phyloP scores from a whole-genome alignment of 495 filamentous ascomycete genomes.

The Daldinia caldariorum region DNA sequence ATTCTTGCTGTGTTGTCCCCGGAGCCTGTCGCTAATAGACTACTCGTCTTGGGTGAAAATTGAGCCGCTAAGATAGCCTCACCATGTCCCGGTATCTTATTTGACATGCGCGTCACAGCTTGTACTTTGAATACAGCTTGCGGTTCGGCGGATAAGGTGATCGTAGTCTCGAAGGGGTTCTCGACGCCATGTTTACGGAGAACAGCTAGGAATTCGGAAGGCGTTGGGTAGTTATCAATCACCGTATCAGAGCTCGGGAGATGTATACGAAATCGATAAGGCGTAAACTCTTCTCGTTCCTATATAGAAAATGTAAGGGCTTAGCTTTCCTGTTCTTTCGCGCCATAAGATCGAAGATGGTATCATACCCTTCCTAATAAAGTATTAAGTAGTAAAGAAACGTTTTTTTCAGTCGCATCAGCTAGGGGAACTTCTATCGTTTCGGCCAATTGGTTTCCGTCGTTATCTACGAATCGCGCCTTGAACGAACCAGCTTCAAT shows the following conservation, averaged over 20 bases:
- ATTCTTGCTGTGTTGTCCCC: slow-evolving; percentile 93
- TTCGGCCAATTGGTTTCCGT: slow-evolving; percentile 68
- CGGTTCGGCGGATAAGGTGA: slow-evolving; percentile 83
- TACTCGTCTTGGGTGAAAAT: slow-evolving; percentile 85
- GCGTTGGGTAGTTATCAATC: slow-evolving; percentile 75
- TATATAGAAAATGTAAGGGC: slow-evolving; percentile 11
- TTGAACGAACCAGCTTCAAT: slow-evolving; percentile 80
- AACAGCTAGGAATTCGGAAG: slow-evolving; percentile 55
- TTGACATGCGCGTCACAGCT: slow-evolving; percentile 87
- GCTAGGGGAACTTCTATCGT: slow-evolving; percentile 83
- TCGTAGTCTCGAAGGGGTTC: slow-evolving; percentile 62
- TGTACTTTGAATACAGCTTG: slow-evolving; percentile 96
- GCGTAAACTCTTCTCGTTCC: slow-evolving; percentile 81
- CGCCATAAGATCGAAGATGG: slow-evolving; percentile 6
- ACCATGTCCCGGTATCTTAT: slow-evolving; percentile 89
- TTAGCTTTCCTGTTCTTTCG: slow-evolving; percentile 20
- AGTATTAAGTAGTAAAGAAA: slow-evolving; percentile 91
- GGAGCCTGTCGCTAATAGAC: slow-evolving; percentile 85
- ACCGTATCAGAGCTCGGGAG: slow-evolving; percentile 67
- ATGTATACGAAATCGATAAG: slow-evolving; percentile 86
- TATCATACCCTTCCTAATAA: slow-evolving; percentile 78
- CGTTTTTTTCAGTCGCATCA: slow-evolving; percentile 87
- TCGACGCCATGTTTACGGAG: slow-evolving; percentile 60
- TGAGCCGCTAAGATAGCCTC: slow-evolving; percentile 88
- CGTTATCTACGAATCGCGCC: slow-evolving; percentile 87